phyloP scores from a whole-genome alignment of 805 yeast genomes.

The Hyphopichia homilentoma region DNA sequence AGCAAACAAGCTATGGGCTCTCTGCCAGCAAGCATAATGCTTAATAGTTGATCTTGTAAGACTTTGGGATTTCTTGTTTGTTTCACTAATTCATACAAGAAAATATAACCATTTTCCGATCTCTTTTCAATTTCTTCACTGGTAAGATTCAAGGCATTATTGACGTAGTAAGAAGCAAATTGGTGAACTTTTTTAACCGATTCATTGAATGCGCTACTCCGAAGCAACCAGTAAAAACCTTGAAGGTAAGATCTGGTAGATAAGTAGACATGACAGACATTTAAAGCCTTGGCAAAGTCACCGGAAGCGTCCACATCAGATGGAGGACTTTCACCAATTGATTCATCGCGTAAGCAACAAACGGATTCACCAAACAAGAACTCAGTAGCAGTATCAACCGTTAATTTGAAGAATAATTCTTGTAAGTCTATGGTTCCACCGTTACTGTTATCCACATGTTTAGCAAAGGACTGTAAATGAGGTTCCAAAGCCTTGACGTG shows the following conservation, averaged over 20 bases:
- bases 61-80: conserved; percentile 32
- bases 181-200: conserved; percentile 22
- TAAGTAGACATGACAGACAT: conserved; percentile 28
- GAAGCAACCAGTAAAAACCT: conserved; percentile 21
- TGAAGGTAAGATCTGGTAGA: conserved; percentile 33
- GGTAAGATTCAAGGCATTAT: conserved; percentile 24
- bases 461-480: conserved; percentile 23
- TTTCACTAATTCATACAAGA: conserved; percentile 37
- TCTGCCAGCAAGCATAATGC: conserved; percentile 40
- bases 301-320: conserved; percentile 25
- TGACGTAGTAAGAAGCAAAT: conserved; percentile 26
- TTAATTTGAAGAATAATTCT: conserved; percentile 29
- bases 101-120: conserved; percentile 27
- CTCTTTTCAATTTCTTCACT: conserved; percentile 22
- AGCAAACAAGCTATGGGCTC: conserved; percentile 40
- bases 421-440: conserved; percentile 29
- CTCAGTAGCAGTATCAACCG: conserved; percentile 40
- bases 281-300: conserved; percentile 33
- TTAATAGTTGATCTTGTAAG: conserved; percentile 36
- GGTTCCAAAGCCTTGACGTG: conserved; percentile 32
- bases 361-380: conserved; percentile 39
- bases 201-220: conserved; percentile 18
- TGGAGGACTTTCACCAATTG: conserved; percentile 24
- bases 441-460: conserved; percentile 16
- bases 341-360: conserved; percentile 23